Base-by-base conservation (phyloP, 2,329 filamentous ascomycete genomes). In the Xylariaceae sp. region DNA sequence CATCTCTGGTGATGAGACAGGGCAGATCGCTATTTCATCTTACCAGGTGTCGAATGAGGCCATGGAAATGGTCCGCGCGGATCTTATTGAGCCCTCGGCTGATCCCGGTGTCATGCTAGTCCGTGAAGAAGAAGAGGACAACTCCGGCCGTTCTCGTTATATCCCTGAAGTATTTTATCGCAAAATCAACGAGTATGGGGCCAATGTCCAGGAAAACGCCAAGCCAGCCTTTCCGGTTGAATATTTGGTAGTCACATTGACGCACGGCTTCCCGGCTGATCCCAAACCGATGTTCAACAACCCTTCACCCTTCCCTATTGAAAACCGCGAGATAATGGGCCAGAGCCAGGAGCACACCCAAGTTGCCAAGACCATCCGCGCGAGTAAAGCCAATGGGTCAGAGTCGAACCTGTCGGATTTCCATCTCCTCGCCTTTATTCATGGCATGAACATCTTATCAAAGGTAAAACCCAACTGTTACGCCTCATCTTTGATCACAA, bases 151-250 rank as follows among this genome's bases (percentile, higher is more conserved):
- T 53, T 85, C 87, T 29, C 83, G 91, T 64, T 99, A 99, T 68
- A 95, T 99, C 27, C 94, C 94, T 0, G 94, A 99, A 67, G 92
- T 99, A 3, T 99, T 97, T 73, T 99, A 95, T 74, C 85, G 92
- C 58, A 86, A 84, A 63, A 90, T 96, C 72, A 99, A 99, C 71
- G 92, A 99, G 70, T 96, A 99, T 68, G 91, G 91, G 35, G 89
- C 88, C 60, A 96, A 92, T 64, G 94, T 97, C 6, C 94, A 96
- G 70, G 90, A 97, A 71, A 97, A 96, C 65, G 94, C 94, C 29
- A 97, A 96, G 69, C 94, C 94, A 0, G 85, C 88, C 45, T 99
- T 99, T 70, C 94, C 94, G 0, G 91, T 96, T 47, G 94, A 99
- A 70, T 99, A 97, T 70, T 81, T 99, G 35, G 85, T 97, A 54